phyloP scores from a whole-genome alignment of 208 protist species.

The Leishmania tropica region DNA sequence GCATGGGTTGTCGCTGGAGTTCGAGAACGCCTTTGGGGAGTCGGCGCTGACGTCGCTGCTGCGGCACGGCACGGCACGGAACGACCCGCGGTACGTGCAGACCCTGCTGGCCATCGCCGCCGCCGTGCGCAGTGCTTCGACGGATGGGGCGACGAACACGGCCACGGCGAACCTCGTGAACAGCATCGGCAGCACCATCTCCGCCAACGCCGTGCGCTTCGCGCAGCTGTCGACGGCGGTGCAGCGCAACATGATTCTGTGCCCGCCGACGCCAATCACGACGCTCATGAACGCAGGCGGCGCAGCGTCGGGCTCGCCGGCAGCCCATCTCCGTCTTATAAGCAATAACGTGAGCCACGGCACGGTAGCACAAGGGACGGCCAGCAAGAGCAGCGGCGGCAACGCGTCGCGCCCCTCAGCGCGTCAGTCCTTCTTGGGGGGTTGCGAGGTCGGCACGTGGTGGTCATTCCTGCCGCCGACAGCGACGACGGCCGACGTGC shows the following conservation, averaged over 20 bases:
- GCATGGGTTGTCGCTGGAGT: conserved; percentile 69
- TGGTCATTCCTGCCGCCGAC: conserved; percentile 45
- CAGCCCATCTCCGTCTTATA: conserved; percentile 2
- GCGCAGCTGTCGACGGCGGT: conserved; percentile 38
- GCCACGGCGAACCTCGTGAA: conserved; percentile 7
- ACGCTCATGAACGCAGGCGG: conserved; percentile 3
- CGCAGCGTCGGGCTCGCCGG: background rate
- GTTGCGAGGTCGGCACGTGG: conserved; percentile 43
- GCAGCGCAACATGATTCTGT: conserved; percentile 81
- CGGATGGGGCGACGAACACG: conserved; percentile 1
- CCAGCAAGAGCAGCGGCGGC: background rate
- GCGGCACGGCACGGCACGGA: conserved; percentile 72
- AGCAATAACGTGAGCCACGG: conserved; percentile 9
- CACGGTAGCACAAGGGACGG: background rate
- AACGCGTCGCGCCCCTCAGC: background rate
- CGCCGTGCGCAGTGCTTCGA: background rate
- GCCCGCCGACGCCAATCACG: conserved; percentile 37
- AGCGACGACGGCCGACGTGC: conserved; percentile 39
- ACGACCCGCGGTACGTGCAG: conserved; percentile 46
- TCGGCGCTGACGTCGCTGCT: conserved; percentile 72
- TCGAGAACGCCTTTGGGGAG: conserved; percentile 71
- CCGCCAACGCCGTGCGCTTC: conserved; percentile 35
- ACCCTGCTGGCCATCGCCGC: conserved; percentile 9
- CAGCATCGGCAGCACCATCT: conserved; percentile 5
- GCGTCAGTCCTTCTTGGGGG: conserved; percentile 29